Conservation (phyloP, 192 early-diverging fungal species). For the Podila verticillata region DNA sequence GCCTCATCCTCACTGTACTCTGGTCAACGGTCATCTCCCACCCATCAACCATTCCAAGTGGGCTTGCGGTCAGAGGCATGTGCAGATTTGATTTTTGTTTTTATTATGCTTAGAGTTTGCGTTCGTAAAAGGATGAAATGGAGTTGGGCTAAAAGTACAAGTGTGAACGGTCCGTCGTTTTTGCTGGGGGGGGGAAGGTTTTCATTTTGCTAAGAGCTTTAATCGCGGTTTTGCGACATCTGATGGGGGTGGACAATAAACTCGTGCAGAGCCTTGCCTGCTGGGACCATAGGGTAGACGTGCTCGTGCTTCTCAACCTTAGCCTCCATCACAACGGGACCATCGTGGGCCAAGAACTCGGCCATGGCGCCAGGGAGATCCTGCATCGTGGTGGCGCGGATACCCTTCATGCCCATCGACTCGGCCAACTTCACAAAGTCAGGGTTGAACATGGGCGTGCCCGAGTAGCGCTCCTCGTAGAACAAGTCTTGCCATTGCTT, state of each 20-base stretch:
- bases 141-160: conserved; percentile 1
- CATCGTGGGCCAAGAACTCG: conserved; percentile 87
- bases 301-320: conserved; percentile 93
- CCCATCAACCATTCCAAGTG: too few species aligned
- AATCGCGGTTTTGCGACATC: conserved; percentile 14
- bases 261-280: conserved; percentile 92
- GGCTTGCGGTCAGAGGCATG: too few species aligned
- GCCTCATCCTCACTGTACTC: too few species aligned
- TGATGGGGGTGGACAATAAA: conserved; percentile 72
- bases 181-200: too few species aligned
- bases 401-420: conserved; percentile 89
- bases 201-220: background rate
- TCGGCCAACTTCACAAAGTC: conserved; percentile 99
- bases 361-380: conserved; percentile 88
- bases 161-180: background rate
- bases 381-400: conserved; percentile 84
- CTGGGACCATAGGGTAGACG: conserved; percentile 98
- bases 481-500: conserved; percentile 96
- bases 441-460: conserved; percentile 95
- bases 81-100: too few species aligned
- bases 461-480: conserved; percentile 96
- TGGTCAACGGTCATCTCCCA: too few species aligned
- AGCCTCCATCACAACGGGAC: conserved; percentile 92
- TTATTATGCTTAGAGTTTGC: background rate
- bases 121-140: background rate